These are phyloP conservation scores for Laburnicola sp. DNA, from an alignment of 2,329 filamentous ascomycete species.

Conservation along the genomic window DNA sequence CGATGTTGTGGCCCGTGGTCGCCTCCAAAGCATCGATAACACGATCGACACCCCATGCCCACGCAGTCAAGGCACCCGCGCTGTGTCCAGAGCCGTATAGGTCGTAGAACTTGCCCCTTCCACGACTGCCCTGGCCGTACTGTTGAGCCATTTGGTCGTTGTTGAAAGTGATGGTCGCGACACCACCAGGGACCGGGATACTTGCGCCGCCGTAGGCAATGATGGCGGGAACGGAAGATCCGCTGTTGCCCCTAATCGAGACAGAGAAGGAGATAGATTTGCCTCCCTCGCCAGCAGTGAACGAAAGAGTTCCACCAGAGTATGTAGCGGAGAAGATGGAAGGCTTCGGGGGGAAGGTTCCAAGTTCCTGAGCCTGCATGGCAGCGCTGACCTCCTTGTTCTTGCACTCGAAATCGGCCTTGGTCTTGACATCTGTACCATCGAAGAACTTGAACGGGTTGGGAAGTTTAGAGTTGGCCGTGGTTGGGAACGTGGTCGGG, in stretches of 20 bases:
- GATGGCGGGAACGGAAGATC: constrained; percentile 59
- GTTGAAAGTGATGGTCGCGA: constrained; percentile 62
- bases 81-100: constrained; percentile 60
- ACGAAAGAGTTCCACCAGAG: constrained; percentile 38
- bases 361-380: constrained; percentile 45
- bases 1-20: constrained; percentile 51
- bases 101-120: constrained; percentile 62
- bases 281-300: constrained; percentile 39
- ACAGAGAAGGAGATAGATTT: constrained; percentile 45
- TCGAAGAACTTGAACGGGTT: constrained; percentile 46
- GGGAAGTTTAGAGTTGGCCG: constrained; percentile 39
- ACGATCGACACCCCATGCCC: constrained; percentile 65
- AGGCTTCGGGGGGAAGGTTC: constrained; percentile 43
- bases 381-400: constrained; percentile 43
- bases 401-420: constrained; percentile 42
- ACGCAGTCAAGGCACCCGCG: constrained; percentile 63
- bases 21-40: constrained; percentile 63
- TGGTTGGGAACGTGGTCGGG: constrained; percentile 36
- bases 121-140: constrained; percentile 50
- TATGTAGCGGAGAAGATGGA: constrained; percentile 36
- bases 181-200: constrained; percentile 58
- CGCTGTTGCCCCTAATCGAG: constrained; percentile 44
- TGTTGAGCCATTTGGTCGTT: constrained; percentile 63
- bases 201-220: constrained; percentile 60
- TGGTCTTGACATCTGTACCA: constrained; percentile 40